Conservation (phyloP, 352 stramenopile species). For the Phytopythium mirpurense region DNA sequence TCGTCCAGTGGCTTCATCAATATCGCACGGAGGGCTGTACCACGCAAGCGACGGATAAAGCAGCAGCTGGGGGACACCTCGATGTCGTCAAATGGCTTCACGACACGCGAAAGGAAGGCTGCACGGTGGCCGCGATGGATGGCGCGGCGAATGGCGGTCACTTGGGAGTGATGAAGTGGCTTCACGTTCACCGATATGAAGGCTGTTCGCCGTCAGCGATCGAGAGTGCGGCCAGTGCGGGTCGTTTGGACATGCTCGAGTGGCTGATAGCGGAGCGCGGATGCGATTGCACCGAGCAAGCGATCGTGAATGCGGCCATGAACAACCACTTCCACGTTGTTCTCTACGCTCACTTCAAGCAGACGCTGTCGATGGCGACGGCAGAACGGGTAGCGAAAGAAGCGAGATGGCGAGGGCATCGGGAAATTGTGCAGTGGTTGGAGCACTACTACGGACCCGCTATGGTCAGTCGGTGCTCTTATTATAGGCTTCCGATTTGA, state of each 20-base stretch:
- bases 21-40: slow-evolving; percentile 28
- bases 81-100: slow-evolving; percentile 27
- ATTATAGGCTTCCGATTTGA: too few relatives aligned
- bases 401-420: too few relatives aligned
- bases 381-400: too few relatives aligned
- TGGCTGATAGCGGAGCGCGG: slow-evolving; percentile 17
- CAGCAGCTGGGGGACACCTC: slow-evolving; percentile 27
- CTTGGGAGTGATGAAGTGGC: slow-evolving; percentile 8
- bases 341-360: slow-evolving; percentile 13
- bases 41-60: slow-evolving; percentile 28
- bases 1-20: slow-evolving; percentile 23
- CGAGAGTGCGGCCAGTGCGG: slow-evolving; percentile 17
- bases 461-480: too few relatives aligned
- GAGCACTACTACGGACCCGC: too few relatives aligned
- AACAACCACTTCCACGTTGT: slow-evolving; percentile 7
- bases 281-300: slow-evolving; percentile 15
- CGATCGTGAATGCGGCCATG: slow-evolving; percentile 17
- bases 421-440: too few relatives aligned
- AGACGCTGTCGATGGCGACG: too few relatives aligned
- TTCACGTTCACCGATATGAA: slow-evolving; percentile 13
- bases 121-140: slow-evolving; percentile 1
- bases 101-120: slow-evolving; percentile 1
- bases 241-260: slow-evolving; percentile 22
- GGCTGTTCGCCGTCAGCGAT: slow-evolving; percentile 8
- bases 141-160: background rate